These are phyloP conservation scores for Acer negundo DNA, from an alignment of 345 rosid genomes.

Conservation along the genomic window DNA sequence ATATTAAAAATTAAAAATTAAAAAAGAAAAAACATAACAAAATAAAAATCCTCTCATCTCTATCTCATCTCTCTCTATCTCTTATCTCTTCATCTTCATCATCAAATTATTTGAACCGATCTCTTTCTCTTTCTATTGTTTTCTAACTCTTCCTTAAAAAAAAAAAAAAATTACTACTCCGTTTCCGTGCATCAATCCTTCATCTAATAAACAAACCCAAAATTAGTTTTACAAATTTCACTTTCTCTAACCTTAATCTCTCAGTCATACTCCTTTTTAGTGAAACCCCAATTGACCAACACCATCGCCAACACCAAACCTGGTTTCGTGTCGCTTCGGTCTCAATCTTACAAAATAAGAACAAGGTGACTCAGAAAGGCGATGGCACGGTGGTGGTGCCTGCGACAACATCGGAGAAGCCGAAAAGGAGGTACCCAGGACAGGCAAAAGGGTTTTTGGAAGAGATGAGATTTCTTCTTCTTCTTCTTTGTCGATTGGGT, in stretches of 20 bases:
- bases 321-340: constrained; percentile 27
- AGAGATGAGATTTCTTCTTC: constrained; percentile 79
- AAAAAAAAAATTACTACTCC: constrained; percentile 4
- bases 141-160: not conserved
- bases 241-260: constrained; percentile 50
- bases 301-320: constrained; percentile 8
- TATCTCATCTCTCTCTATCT: too few relatives aligned
- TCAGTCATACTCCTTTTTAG: constrained; percentile 44
- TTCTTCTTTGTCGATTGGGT: too few relatives aligned
- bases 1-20: too few relatives aligned
- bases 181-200: constrained; percentile 32
- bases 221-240: not conserved
- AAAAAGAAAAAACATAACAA: too few relatives aligned
- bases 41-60: too few relatives aligned
- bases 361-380: constrained; percentile 42
- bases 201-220: not conserved
- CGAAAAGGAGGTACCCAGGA: constrained; percentile 71
- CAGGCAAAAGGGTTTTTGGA: constrained; percentile 96
- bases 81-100: too few relatives aligned
- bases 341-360: constrained; percentile 14
- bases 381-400: constrained; percentile 29
- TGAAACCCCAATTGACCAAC: constrained; percentile 36
- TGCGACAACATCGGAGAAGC: constrained; percentile 74
- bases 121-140: not conserved
- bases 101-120: too few relatives aligned